Conservation (phyloP, 495 filamentous ascomycete species). For the Parachaetomium inaequale region DNA sequence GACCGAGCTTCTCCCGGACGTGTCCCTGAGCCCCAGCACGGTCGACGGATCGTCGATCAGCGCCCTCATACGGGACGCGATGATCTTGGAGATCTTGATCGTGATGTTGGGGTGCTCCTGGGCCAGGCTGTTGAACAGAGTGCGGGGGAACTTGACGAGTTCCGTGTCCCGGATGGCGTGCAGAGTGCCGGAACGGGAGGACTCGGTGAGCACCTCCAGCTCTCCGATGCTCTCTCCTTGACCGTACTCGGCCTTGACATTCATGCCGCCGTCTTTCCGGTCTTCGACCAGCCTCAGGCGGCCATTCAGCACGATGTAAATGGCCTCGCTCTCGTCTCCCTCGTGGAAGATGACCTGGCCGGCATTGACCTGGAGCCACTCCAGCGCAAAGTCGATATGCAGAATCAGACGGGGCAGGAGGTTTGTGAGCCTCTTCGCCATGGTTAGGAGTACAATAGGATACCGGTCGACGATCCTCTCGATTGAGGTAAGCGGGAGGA, state of each 20-base stretch:
- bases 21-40: slow-evolving; percentile 38
- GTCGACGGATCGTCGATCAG: slow-evolving; percentile 70
- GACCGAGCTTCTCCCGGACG: slow-evolving; percentile 57
- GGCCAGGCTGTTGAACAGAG: slow-evolving; percentile 93
- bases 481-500: slow-evolving; percentile 78
- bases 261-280: slow-evolving; percentile 72
- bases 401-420: slow-evolving; percentile 87
- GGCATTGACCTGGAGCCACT: slow-evolving; percentile 95
- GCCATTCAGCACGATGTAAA: slow-evolving; percentile 95
- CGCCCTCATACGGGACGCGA: slow-evolving; percentile 89
- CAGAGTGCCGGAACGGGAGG: slow-evolving; percentile 77
- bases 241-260: slow-evolving; percentile 87
- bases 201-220: slow-evolving; percentile 95
- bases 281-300: slow-evolving; percentile 78
- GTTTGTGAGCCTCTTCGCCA: slow-evolving; percentile 90
- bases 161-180: slow-evolving; percentile 97
- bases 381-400: slow-evolving; percentile 95
- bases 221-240: slow-evolving; percentile 98
- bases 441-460: slow-evolving; percentile 85
- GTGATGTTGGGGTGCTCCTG: slow-evolving; percentile 97
- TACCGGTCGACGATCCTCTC: slow-evolving; percentile 90
- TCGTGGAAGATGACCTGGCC: slow-evolving; percentile 93
- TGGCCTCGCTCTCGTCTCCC: slow-evolving; percentile 94
- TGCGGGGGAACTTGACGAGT: slow-evolving; percentile 91
- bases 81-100: slow-evolving; percentile 98